Evolutionary conservation across 306 rosid species (phyloP), one percentile per base, ranked within the genome.

Genomic region (Ochetophila trinervis): DNA sequence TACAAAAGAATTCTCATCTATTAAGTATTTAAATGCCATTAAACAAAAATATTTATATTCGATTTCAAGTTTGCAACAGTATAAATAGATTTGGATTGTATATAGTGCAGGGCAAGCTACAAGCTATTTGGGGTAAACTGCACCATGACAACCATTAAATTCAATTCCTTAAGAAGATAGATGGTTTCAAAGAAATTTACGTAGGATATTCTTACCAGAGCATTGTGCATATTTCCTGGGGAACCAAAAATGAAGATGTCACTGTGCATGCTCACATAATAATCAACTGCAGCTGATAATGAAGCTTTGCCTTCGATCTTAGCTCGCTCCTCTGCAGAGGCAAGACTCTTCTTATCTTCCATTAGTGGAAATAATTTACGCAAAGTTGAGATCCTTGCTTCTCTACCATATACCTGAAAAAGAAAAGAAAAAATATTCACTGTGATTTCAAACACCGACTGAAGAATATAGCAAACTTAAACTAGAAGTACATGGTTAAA

Each of bases 141-240:
- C n/a, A n/a, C n/a, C n/a, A n/a, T n/a, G n/a, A n/a, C n/a, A n/a
- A n/a, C n/a, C n/a, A n/a, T n/a, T n/a, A n/a, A n/a, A n/a, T n/a
- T n/a, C n/a, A n/a, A n/a, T n/a, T n/a, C n/a, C n/a, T n/a, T n/a
- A n/a, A n/a, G n/a, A n/a, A n/a, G n/a, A 18, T 19, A 42, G n/a
- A 53, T 53, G 8, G 23, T 15, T 22, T 19, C 53, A 49, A 49
- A 0, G 7, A 22, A 37, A 22, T 21, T 15, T 47, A 51, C 10
- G 16, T 35, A n/a, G 2, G 42, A 40, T 56, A 44, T 36, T 72
- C 91, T 87, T 77, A 93, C 99, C 91, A 93, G 57, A 65, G 99
- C 97, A 57, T 93, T 93, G 81, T 93, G 99, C 99, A 93, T 93
- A 61, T 93, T 90, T 78, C 99, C 99, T 1, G 96, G 96, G 37